Percentiles rank a stretch among this genome's conserved stretches.
These are phyloP conservation scores for Pythium aquatile DNA, from an alignment of 352 stramenopile genomes.

Conservation along the genomic window DNA sequence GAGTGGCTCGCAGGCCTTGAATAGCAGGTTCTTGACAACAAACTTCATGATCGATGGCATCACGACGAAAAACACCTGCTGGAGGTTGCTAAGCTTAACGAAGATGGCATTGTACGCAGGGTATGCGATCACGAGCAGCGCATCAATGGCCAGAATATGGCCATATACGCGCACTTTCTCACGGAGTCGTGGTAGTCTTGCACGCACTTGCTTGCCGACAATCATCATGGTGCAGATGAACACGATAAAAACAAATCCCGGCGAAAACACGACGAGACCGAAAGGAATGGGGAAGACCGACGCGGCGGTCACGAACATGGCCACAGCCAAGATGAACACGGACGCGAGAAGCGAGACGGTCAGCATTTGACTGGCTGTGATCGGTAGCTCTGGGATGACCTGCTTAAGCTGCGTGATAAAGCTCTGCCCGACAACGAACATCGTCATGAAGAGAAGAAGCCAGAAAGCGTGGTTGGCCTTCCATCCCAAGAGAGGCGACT, in stretches of 20 bases:
- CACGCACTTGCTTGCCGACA: conserved; percentile 11
- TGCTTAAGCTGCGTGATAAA: conserved; percentile 24
- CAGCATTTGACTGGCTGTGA: conserved; percentile 9
- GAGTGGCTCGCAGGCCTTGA: conserved; percentile 8
- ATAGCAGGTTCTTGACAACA: conserved; percentile 25
- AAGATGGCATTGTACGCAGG: conserved; percentile 28
- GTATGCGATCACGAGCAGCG: conserved; percentile 19
- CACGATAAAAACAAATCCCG: conserved; percentile 11
- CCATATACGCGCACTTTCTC: conserved; percentile 10
- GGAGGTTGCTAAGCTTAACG: conserved; percentile 10
- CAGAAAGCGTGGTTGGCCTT: conserved; percentile 14
- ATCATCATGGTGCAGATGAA: conserved; percentile 13
- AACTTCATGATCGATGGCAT: conserved; percentile 28
- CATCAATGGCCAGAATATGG: conserved; percentile 14
- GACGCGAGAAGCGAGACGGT: conserved; percentile 15
- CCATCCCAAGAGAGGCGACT: conserved; percentile 13
- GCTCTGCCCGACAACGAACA: conserved; percentile 20
- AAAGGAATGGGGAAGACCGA: conserved; percentile 29
- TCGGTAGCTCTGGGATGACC: conserved; percentile 25
- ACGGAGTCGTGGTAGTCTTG: conserved; percentile 5
- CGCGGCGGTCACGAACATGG: conserved; percentile 4
- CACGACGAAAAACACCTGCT: conserved; percentile 26
- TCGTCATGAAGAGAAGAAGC: conserved; percentile 6
- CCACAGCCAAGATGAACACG: not conserved
- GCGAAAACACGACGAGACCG: conserved; percentile 18